Conservation (phyloP, 2,329 filamentous ascomycete genomes). For the Diaporthe citrichinensis region DNA sequence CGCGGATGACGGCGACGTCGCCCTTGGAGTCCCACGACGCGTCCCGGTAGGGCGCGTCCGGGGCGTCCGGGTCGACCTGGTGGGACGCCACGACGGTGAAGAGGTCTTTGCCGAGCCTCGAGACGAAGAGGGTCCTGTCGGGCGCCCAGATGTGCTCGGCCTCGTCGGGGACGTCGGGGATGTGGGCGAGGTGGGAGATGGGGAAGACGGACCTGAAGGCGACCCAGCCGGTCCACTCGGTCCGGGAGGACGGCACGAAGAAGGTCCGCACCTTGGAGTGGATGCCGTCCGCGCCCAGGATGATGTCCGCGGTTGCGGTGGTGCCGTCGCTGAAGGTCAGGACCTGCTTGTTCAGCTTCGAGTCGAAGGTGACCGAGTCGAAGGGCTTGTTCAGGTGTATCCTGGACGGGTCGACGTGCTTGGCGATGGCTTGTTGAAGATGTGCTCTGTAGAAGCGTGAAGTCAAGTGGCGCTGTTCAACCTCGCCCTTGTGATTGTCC, state of each 20-base stretch:
- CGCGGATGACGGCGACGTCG: slow-evolving; percentile 52
- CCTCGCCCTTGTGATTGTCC: slow-evolving; percentile 56
- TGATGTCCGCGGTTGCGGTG: slow-evolving; percentile 58
- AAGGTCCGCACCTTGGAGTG: slow-evolving; percentile 60
- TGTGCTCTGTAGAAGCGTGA: slow-evolving; percentile 63
- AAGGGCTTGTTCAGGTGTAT: slow-evolving; percentile 62
- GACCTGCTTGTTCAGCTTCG: slow-evolving; percentile 45
- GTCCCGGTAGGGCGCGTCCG: slow-evolving; percentile 49
- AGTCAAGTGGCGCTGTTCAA: slow-evolving; percentile 56
- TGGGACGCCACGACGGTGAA: slow-evolving; percentile 60
- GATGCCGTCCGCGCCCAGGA: slow-evolving; percentile 68
- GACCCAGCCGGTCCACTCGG: slow-evolving; percentile 60
- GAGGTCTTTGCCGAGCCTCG: slow-evolving; percentile 55
- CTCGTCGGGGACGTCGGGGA: slow-evolving; percentile 57
- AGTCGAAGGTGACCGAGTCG: slow-evolving; percentile 50
- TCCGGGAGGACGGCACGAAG: slow-evolving; percentile 58
- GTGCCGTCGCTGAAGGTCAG: slow-evolving; percentile 65
- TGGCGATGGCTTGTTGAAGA: slow-evolving; percentile 62
- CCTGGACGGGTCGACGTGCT: slow-evolving; percentile 57
- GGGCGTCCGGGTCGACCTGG: slow-evolving; percentile 53
- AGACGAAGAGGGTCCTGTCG: slow-evolving; percentile 59
- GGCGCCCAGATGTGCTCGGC: slow-evolving; percentile 61
- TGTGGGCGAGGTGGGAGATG: slow-evolving; percentile 54
- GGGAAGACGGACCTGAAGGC: slow-evolving; percentile 62
- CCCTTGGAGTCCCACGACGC: slow-evolving; percentile 57